Evolutionary conservation across 495 filamentous ascomycete genomes (phyloP).

Genomic region (Choiromyces venosus): DNA sequence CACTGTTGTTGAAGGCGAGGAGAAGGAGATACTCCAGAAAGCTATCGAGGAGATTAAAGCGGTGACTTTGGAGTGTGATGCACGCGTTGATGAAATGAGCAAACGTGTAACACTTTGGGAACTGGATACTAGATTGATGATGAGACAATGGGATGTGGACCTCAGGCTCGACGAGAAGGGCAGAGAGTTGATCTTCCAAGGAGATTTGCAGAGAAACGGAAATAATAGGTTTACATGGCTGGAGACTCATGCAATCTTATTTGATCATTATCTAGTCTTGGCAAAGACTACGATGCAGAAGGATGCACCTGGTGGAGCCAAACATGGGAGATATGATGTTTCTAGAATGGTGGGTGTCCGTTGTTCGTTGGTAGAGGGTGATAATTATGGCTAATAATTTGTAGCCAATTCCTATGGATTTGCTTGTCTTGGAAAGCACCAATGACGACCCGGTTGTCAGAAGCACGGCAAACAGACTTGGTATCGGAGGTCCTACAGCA

Average conservation of each 20-base stretch:
- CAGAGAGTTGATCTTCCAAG: slow-evolving; percentile 78
- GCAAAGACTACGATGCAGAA: slow-evolving; percentile 69
- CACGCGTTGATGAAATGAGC: slow-evolving; percentile 86
- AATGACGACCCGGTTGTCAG: slow-evolving; percentile 87
- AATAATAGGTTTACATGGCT: slow-evolving; percentile 83
- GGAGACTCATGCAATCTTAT: slow-evolving; percentile 85
- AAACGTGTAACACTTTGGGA: slow-evolving; percentile 88
- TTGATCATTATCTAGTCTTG: slow-evolving; percentile 93
- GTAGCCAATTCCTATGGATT: slow-evolving; percentile 88
- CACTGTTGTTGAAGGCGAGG: slow-evolving; percentile 76
- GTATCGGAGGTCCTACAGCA: slow-evolving; percentile 62
- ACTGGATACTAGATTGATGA: slow-evolving; percentile 70
- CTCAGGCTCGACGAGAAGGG: slow-evolving; percentile 89
- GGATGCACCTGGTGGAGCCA: slow-evolving; percentile 59
- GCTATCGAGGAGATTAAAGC: slow-evolving; percentile 94
- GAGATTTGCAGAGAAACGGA: slow-evolving; percentile 83
- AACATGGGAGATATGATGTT: slow-evolving; percentile 86
- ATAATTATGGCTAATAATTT: neutral
- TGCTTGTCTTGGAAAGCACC: slow-evolving; percentile 82
- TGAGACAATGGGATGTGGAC: slow-evolving; percentile 85
- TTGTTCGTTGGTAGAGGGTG: neutral
- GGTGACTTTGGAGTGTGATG: slow-evolving; percentile 88
- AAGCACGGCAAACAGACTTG: slow-evolving; percentile 44
- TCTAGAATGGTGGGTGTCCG: slow-evolving; percentile 67
- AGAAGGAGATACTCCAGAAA: slow-evolving; percentile 75